Conservation (phyloP, 495 filamentous ascomycete genomes). For the Penicillium bialowiezense region DNA sequence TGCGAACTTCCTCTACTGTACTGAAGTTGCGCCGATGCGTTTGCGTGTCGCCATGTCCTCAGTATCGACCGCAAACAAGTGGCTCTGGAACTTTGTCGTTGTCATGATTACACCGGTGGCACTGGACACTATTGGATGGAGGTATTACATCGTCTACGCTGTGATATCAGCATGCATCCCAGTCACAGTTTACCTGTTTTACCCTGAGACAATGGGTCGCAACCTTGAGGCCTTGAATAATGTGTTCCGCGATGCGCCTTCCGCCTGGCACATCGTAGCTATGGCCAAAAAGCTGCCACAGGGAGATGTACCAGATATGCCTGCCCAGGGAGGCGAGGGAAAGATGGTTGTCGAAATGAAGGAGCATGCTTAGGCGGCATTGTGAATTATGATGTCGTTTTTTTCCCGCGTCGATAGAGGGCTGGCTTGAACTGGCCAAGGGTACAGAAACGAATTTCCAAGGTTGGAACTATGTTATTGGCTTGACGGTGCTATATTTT, state of each 20-base stretch:
- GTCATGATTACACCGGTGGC: conserved; percentile 56
- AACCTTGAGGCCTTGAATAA: conserved; percentile 65
- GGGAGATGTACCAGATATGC: conserved; percentile 15
- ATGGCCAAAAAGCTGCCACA: conserved; percentile 29
- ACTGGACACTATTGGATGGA: conserved; percentile 32
- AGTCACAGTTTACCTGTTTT: conserved; percentile 61
- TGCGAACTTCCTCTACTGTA: conserved; percentile 56
- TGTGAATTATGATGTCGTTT: too few relatives aligned
- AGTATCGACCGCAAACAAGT: conserved; percentile 40
- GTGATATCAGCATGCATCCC: conserved; percentile 32
- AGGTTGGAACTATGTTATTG: too few relatives aligned
- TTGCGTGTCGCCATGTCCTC: conserved; percentile 52
- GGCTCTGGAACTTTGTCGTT: conserved; percentile 57
- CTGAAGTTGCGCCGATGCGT: conserved; percentile 52
- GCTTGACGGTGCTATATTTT: too few relatives aligned
- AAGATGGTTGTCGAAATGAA: not conserved
- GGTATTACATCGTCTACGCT: conserved; percentile 38
- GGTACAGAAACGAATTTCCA: too few relatives aligned
- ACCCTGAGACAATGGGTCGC: conserved; percentile 64
- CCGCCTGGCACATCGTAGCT: conserved; percentile 29
- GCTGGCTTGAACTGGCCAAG: too few relatives aligned
- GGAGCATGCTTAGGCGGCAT: not conserved
- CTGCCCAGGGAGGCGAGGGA: not conserved
- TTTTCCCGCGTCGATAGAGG: too few relatives aligned
- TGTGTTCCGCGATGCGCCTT: conserved; percentile 57